These are phyloP conservation scores for Cercospora brassicicola DNA, from an alignment of 2,329 filamentous ascomycete species.

Conservation along the genomic window DNA sequence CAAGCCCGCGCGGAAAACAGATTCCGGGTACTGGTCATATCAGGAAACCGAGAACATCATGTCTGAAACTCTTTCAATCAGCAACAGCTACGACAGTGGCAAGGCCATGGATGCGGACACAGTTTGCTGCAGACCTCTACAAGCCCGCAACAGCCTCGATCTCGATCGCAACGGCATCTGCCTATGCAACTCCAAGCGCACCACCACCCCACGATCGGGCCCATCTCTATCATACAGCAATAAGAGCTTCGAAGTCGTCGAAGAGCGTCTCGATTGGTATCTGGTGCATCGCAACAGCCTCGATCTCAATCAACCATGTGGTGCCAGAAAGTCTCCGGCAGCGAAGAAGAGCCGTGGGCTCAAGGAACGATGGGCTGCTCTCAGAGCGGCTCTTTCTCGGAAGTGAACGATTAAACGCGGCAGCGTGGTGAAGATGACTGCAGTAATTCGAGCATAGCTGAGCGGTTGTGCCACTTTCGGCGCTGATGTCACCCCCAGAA, in stretches of 20 bases:
- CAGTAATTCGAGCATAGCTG: neutral
- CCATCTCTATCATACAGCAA: neutral
- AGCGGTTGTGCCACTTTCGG: neutral
- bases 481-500: neutral
- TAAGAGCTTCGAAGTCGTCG: neutral
- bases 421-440: neutral
- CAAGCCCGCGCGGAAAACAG: neutral
- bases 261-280: neutral
- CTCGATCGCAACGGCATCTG: slow-evolving; percentile 7
- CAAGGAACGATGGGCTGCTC: neutral
- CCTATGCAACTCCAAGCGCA: neutral
- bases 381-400: neutral
- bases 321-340: neutral
- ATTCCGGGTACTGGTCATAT: neutral
- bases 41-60: neutral
- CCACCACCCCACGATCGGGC: neutral
- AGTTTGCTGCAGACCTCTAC: neutral
- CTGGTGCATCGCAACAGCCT: neutral
- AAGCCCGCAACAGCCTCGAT: slow-evolving; percentile 6
- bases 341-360: neutral
- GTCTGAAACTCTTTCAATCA: neutral
- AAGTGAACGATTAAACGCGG: neutral
- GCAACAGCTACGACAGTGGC: neutral
- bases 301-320: neutral
- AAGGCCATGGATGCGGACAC: neutral